A percentile compares a stretch with the other conserved stretches of the same genome.
Conservation (phyloP, 306 rosid species). For the Sophora flavescens region DNA sequence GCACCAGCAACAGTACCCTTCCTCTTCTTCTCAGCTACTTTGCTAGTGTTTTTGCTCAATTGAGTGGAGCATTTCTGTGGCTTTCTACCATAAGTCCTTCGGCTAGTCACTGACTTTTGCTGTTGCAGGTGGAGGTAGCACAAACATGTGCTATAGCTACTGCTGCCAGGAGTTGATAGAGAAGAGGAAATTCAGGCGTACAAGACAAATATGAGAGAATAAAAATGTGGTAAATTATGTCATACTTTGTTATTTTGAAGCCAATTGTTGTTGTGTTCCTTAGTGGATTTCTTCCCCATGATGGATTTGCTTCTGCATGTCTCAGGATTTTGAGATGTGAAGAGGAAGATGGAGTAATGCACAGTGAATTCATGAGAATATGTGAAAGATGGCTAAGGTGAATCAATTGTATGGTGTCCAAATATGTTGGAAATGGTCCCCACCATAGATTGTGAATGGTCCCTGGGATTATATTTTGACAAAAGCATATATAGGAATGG, state of each 20-base stretch:
- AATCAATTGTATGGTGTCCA: slow-evolving; percentile 39
- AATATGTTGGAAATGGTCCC: slow-evolving; percentile 58
- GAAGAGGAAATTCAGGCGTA: neutral
- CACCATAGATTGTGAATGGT: neutral
- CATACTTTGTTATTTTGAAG: slow-evolving; percentile 61
- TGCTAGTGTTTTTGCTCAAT: slow-evolving; percentile 29
- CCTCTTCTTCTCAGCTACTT: slow-evolving; percentile 34
- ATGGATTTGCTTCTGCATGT: slow-evolving; percentile 31
- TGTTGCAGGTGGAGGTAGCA: slow-evolving; percentile 44
- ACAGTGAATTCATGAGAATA: slow-evolving; percentile 54
- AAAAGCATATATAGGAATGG: neutral
- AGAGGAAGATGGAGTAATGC: slow-evolving; percentile 48
- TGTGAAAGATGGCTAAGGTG: slow-evolving; percentile 33
- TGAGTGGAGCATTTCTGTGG: slow-evolving; percentile 31
- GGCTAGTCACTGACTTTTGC: slow-evolving; percentile 17
- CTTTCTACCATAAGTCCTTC: slow-evolving; percentile 38
- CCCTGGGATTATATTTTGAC: too few relatives aligned
- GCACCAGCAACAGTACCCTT: too few relatives aligned
- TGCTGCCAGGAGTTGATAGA: slow-evolving; percentile 16
- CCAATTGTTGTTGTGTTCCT: slow-evolving; percentile 34
- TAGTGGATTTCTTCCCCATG: slow-evolving; percentile 37
- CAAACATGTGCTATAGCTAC: slow-evolving; percentile 33
- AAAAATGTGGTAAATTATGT: slow-evolving; percentile 25
- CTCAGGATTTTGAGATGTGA: slow-evolving; percentile 35
- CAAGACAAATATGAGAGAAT: neutral